Evolutionary conservation across 352 stramenopile species (phyloP).

Genomic region (Nothophytophthora sp.): DNA sequence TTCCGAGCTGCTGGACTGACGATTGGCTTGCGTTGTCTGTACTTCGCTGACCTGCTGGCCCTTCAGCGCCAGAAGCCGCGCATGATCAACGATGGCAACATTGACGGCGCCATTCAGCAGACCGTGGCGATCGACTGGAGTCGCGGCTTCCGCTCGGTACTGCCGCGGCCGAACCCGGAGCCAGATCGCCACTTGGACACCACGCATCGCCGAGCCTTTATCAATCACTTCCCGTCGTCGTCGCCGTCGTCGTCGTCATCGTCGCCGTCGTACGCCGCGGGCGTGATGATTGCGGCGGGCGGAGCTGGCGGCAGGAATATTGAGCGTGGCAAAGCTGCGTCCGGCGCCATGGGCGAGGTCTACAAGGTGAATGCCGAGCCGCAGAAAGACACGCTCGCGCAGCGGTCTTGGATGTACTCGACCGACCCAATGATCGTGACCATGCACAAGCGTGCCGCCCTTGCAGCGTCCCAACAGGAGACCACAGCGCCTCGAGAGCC

Average conservation of each 20-base stretch:
- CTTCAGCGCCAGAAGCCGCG: constrained; percentile 38
- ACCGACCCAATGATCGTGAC: constrained; percentile 63
- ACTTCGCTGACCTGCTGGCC: neutral
- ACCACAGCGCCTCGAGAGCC: constrained; percentile 5
- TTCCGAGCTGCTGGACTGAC: neutral
- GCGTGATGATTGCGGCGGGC: constrained; percentile 41
- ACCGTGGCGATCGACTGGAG: constrained; percentile 33
- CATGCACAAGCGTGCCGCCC: constrained; percentile 35
- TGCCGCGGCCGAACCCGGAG: constrained; percentile 54
- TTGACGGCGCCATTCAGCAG: constrained; percentile 57
- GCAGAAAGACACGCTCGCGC: constrained; percentile 66
- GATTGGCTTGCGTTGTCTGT: no score
- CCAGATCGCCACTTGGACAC: constrained; percentile 65
- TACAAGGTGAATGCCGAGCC: constrained; percentile 58
- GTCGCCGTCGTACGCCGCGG: constrained; percentile 5
- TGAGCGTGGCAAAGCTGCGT: constrained; percentile 66
- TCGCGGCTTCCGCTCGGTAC: constrained; percentile 51
- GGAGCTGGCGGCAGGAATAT: constrained; percentile 38
- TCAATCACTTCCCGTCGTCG: constrained; percentile 40
- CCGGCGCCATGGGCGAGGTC: constrained; percentile 63
- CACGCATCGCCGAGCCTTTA: constrained; percentile 58
- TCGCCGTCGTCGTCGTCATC: constrained; percentile 11
- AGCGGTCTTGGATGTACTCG: constrained; percentile 81
- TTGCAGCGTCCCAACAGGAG: neutral
- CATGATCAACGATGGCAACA: constrained; percentile 65